Evolutionary conservation across 805 yeast species (phyloP), one percentile per base, ranked within the genome.

Genomic region (Sporopachydermia lactativora): DNA sequence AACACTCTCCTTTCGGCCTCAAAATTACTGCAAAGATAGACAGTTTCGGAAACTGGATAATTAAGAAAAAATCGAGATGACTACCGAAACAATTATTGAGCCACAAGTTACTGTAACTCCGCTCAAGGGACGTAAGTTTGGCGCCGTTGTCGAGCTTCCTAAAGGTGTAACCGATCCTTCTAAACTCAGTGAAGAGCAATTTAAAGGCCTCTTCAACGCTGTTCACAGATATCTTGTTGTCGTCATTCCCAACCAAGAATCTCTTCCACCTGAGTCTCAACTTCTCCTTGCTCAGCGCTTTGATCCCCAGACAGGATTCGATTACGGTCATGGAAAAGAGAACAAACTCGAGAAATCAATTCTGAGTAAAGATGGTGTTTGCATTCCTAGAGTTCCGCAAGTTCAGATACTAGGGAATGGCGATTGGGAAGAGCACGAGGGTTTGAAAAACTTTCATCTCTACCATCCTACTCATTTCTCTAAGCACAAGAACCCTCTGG

Each of bases 391-490:
- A 40, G 85, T 82, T 55, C 95, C 95, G 2, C 95, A 85, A 57
- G 95, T 85, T 15, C 94, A 84, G 62, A 81, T 84, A 53, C 72
- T 85, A 41, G 95, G 95, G 36, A 88, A 84, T 53, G 94, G 94
- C 11, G 53, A 59, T 2, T 65, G 62, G 42, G 58, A 65, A 45
- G 70, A 73, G 44, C 77, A 74, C 45, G 73, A 68, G 41, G 86
- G 82, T 13, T 47, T 68, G 17, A 75, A 71, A 38, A 64, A 68
- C 17, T 68, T 80, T 44, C 57, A 57, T 15, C 70, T 84, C 45
- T 81, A 82, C 36, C 95, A 85, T 55, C 95, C 95, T 38, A 76
- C 84, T 2, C 95, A 85, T 57, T 72, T 74, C 49, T 69, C 78
- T 2, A 85, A 85, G 70, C 95, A 85, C 62, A 77, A 77, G 49